A percentile compares a stretch with the other conserved stretches of the same genome.
Evolutionary conservation across 2,329 filamentous ascomycete genomes (phyloP).

Genomic region (Alternaria burnsii): DNA sequence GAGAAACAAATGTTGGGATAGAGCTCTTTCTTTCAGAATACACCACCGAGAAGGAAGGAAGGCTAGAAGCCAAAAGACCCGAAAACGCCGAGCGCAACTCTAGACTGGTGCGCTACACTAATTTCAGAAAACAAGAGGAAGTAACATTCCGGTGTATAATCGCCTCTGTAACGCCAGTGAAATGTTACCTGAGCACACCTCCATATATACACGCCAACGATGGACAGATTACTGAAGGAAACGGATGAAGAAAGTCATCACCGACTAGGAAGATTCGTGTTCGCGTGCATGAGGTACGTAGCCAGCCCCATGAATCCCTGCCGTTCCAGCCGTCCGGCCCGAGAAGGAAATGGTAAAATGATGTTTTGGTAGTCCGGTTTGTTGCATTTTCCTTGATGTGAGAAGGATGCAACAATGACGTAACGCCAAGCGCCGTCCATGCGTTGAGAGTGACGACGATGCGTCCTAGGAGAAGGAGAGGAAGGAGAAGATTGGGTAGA

Average conservation of each 20-base stretch:
- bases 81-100: conserved; percentile 22
- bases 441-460: conserved; percentile 33
- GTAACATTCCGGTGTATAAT: conserved; percentile 17
- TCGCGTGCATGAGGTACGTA: conserved; percentile 20
- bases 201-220: conserved; percentile 31
- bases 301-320: conserved; percentile 16
- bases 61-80: conserved; percentile 18
- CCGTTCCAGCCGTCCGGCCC: conserved; percentile 15
- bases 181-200: conserved; percentile 21
- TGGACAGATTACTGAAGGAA: conserved; percentile 33
- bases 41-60: conserved; percentile 20
- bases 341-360: conserved; percentile 25
- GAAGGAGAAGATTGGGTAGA: conserved; percentile 35
- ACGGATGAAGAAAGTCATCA: conserved; percentile 19
- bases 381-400: conserved; percentile 24
- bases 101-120: conserved; percentile 12
- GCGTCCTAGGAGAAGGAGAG: conserved; percentile 30
- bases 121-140: not conserved
- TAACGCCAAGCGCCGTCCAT: conserved; percentile 44
- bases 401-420: conserved; percentile 31
- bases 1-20: conserved; percentile 30
- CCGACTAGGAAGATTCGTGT: conserved; percentile 27
- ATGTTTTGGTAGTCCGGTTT: conserved; percentile 19
- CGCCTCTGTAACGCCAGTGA: conserved; percentile 31
- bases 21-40: conserved; percentile 4